phyloP scores from a whole-genome alignment of 2,329 filamentous ascomycete genomes.

The Fusarium burgessii region DNA sequence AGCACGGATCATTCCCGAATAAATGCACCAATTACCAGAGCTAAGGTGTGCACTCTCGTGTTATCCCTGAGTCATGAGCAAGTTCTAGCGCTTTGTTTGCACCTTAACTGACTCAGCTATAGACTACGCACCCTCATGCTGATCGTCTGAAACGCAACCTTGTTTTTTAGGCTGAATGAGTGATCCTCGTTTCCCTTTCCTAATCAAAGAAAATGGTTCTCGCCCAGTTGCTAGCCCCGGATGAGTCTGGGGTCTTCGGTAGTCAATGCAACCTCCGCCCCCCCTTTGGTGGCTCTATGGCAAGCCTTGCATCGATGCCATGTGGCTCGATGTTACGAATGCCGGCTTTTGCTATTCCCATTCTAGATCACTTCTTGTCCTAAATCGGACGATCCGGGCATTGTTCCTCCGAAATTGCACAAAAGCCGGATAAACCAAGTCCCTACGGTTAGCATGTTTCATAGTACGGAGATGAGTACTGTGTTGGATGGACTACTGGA shows the following conservation, averaged over 20 bases:
- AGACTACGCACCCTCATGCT: background rate
- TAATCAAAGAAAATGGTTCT: background rate
- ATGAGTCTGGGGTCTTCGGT: slow-evolving; percentile 13
- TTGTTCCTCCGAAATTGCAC: slow-evolving; percentile 34
- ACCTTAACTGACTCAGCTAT: slow-evolving; percentile 15
- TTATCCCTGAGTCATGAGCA: slow-evolving; percentile 1
- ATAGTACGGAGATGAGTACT: slow-evolving; percentile 28
- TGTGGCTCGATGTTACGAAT: slow-evolving; percentile 19
- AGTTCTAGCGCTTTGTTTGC: background rate
- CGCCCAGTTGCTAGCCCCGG: background rate
- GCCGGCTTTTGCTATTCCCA: background rate
- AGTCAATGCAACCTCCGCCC: slow-evolving; percentile 23
- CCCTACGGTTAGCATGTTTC: slow-evolving; percentile 16
- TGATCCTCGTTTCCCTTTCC: slow-evolving; percentile 6
- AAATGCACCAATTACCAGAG: slow-evolving; percentile 18
- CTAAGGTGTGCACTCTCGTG: background rate
- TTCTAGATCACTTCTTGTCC: slow-evolving; percentile 8
- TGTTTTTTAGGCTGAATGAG: slow-evolving; percentile 33
- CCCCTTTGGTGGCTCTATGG: background rate
- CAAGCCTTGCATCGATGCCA: slow-evolving; percentile 2
- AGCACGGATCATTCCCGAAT: slow-evolving; percentile 3
- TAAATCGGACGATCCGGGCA: slow-evolving; percentile 21
- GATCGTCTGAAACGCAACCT: slow-evolving; percentile 24
- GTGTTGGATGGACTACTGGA: background rate
- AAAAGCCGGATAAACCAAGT: slow-evolving; percentile 25